A percentile compares a stretch with the other conserved stretches of the same genome.
Conservation (phyloP, 2,329 filamentous ascomycete genomes). For the Fusarium redolens region DNA sequence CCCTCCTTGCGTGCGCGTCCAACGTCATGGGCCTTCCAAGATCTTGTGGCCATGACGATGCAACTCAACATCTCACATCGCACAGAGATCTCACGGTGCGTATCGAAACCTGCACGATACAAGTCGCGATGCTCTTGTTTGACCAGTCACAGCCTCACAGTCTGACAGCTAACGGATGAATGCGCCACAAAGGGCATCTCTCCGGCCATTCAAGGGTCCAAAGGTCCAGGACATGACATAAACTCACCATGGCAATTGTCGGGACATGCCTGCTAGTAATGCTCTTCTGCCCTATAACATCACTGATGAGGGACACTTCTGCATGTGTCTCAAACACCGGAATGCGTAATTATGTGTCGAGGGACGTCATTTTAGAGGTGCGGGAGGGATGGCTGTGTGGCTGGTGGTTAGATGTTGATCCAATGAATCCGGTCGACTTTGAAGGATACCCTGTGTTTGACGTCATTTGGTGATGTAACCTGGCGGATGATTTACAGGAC, state of each 20-base stretch:
- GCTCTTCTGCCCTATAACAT: constrained; percentile 23
- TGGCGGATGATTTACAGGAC: constrained; percentile 10
- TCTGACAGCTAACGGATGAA: constrained; percentile 27
- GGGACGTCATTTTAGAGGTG: constrained; percentile 41
- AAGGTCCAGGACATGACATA: constrained; percentile 29
- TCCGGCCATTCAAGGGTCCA: constrained; percentile 24
- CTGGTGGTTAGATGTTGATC: constrained; percentile 25
- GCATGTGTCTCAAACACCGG: constrained; percentile 10
- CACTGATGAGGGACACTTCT: constrained; percentile 10
- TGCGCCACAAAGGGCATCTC: constrained; percentile 19
- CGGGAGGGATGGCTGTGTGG: constrained; percentile 27
- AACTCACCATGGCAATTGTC: constrained; percentile 6
- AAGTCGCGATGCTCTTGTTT: constrained; percentile 5
- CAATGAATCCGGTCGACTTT: constrained; percentile 13
- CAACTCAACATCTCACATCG: constrained; percentile 8
- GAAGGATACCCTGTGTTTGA: constrained; percentile 28
- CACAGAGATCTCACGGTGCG: constrained; percentile 8
- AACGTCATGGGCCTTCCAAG: constrained; percentile 22
- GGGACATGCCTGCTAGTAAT: constrained; percentile 24
- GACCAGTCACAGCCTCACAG: constrained; percentile 30
- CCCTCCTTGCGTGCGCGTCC: background rate
- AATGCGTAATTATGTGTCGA: constrained; percentile 35
- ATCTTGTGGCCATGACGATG: constrained; percentile 17
- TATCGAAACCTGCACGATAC: constrained; percentile 10
- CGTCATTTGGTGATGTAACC: constrained; percentile 38